Evolutionary conservation across 2,329 filamentous ascomycete species (phyloP), one percentile per base, ranked within the genome.

Genomic region (Penicillium sp.): DNA sequence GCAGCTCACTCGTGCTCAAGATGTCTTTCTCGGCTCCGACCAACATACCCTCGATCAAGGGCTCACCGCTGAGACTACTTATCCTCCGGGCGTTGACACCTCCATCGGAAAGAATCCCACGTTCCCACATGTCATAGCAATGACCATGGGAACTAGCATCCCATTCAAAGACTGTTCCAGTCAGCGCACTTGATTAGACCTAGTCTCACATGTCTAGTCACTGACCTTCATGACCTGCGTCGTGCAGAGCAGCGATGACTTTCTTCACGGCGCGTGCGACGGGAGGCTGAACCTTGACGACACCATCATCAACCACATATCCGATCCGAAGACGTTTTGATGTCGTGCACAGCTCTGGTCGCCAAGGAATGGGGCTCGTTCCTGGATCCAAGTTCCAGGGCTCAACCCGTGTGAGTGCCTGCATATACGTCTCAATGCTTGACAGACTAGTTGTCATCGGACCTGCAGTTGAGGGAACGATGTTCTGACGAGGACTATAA

Each of bases 201-300:
- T n/a, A n/a, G n/a, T n/a, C n/a, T n/a, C n/a, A 29, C 12, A 15
- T 5, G 12, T 27, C 6, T 27, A 5, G n/a, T 13, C 25, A 27
- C 5, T 27, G 13, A 56, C 53, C 73, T 68, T 45, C 70, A 65
- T 13, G 74, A 60, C 47, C 74, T 55, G 71, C 78, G 75, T 6
- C 79, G 70, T 2, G 79, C 61, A 39, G 81, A 55, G 23, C 80
- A 71, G 63, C 57, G 0, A 66, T 68, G 0, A 75, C 61, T 4
- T 66, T 56, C 2, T 62, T 57, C 33, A 85, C 54, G 0, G 77
- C 79, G 17, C 79, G 64, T 1, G 62, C 59, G 12, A 82, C 67
- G 0, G 77, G 77, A 1, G 78, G 78, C 39, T 79, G 77, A 0
- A 76, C 76, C 44, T 68, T 71, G 1, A 80, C 75, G 5, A 80